A percentile compares a stretch with the other conserved stretches of the same genome.
These are phyloP conservation scores for Irpex sp. DNA, from an alignment of 1,284 basidiomycete genomes.

Conservation along the genomic window DNA sequence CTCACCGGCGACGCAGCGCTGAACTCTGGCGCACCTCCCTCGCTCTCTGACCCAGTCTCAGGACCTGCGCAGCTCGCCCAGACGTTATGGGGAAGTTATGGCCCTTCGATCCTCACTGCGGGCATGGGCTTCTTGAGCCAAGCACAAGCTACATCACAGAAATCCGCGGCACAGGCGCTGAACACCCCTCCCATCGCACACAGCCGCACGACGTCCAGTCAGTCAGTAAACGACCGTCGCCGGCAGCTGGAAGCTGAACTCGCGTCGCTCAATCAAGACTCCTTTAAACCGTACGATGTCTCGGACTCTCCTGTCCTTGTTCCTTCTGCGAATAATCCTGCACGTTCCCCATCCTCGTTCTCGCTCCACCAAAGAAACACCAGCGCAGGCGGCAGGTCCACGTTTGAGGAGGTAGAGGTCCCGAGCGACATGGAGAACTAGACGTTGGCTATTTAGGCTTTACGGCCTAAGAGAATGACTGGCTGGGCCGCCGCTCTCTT, in stretches of 20 bases:
- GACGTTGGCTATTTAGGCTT: slow-evolving; percentile 28
- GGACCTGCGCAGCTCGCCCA: slow-evolving; percentile 61
- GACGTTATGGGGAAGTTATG: slow-evolving; percentile 71
- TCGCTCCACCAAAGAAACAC: slow-evolving; percentile 40
- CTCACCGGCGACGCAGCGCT: slow-evolving; percentile 21
- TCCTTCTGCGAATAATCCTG: slow-evolving; percentile 29
- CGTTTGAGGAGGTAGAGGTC: slow-evolving; percentile 63
- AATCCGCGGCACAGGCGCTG: slow-evolving; percentile 7
- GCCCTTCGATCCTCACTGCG: slow-evolving; percentile 64
- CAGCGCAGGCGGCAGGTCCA: slow-evolving; percentile 25
- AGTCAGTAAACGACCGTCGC: slow-evolving; percentile 40
- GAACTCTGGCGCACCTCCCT: slow-evolving; percentile 39
- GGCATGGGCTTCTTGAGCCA: slow-evolving; percentile 58
- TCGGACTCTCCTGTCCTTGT: slow-evolving; percentile 23
- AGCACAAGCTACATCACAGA: slow-evolving; percentile 24
- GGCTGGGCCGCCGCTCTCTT: neutral
- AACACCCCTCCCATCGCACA: slow-evolving; percentile 21
- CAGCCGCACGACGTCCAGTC: slow-evolving; percentile 17
- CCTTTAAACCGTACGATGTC: slow-evolving; percentile 18
- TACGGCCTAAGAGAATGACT: neutral
- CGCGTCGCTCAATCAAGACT: slow-evolving; percentile 35
- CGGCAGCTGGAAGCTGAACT: slow-evolving; percentile 57
- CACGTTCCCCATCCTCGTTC: slow-evolving; percentile 31
- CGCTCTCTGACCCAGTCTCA: slow-evolving; percentile 50
- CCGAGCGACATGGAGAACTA: slow-evolving; percentile 65